phyloP scores from a whole-genome alignment of 208 protist species.

The Leishmania amazonensis region DNA sequence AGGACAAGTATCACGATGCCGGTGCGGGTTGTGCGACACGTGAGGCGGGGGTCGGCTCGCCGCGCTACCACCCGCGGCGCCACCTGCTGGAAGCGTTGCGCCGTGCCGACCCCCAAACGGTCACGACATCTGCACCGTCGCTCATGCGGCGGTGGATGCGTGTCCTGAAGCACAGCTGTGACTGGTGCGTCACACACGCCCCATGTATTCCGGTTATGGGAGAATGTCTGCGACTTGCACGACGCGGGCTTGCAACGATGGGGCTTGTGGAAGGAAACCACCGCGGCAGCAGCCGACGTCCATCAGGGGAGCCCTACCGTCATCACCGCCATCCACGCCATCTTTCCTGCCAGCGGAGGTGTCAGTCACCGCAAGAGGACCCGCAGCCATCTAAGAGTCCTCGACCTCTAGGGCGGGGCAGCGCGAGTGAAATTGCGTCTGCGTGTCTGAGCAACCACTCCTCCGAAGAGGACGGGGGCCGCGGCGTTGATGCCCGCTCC shows the following conservation, averaged over 20 bases:
- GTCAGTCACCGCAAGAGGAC: not conserved
- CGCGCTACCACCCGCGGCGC: not conserved
- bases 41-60: not conserved
- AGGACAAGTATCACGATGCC: not conserved
- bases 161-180: not conserved
- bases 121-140: not conserved
- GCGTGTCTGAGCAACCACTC: conserved; percentile 11
- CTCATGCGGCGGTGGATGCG: not conserved
- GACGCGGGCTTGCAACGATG: not conserved
- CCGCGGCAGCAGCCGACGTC: not conserved
- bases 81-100: not conserved
- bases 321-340: conserved; percentile 4
- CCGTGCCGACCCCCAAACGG: not conserved
- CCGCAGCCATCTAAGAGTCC: not conserved
- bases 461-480: not conserved
- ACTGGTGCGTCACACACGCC: conserved; percentile 6
- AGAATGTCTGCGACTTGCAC: not conserved
- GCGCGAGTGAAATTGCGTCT: conserved; percentile 15
- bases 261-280: not conserved
- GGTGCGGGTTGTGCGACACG: not conserved
- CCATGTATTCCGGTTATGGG: not conserved
- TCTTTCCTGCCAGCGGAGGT: not conserved
- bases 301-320: not conserved
- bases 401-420: not conserved
- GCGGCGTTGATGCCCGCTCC: not conserved